Percentiles rank a stretch among this genome's conserved stretches.
These are phyloP conservation scores for Hanseniaspora lindneri DNA, from an alignment of 805 yeast species.

Conservation along the genomic window DNA sequence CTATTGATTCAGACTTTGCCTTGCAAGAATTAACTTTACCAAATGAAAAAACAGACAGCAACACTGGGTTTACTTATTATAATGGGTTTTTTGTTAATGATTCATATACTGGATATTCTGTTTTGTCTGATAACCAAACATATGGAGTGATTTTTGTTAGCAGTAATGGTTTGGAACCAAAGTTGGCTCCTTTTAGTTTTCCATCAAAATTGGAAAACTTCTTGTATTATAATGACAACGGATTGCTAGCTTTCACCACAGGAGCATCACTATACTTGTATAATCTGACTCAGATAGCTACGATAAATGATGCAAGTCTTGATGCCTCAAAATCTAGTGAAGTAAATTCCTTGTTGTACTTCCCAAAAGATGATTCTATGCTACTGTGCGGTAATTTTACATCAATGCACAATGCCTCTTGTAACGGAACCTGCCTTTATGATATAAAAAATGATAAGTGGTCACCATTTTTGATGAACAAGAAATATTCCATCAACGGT, in stretches of 20 bases:
- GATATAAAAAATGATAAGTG: conserved; percentile 45
- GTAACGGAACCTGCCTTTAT: conserved; percentile 57
- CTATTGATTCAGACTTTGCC: conserved; percentile 19
- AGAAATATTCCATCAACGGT: conserved; percentile 36
- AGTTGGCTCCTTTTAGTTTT: conserved; percentile 7
- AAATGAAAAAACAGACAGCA: conserved; percentile 16
- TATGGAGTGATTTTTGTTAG: conserved; percentile 9
- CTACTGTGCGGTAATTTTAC: conserved; percentile 63
- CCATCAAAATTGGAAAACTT: not conserved
- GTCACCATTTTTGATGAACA: conserved; percentile 28
- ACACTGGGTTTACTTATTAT: conserved; percentile 19
- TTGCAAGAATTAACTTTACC: conserved; percentile 19
- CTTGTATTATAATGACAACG: conserved; percentile 18
- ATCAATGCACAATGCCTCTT: conserved; percentile 38
- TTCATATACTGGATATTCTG: conserved; percentile 46
- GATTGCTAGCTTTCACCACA: conserved; percentile 17
- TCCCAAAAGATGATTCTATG: conserved; percentile 31
- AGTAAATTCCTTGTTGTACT: conserved; percentile 35
- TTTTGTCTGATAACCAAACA: conserved; percentile 35
- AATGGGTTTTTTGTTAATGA: conserved; percentile 37
- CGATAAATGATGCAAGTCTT: conserved; percentile 34
- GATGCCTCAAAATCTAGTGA: conserved; percentile 28
- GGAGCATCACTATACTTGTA: conserved; percentile 20
- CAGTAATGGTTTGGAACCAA: not conserved
- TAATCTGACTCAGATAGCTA: conserved; percentile 27